Percentiles rank a stretch among this genome's conserved stretches.
Conservation (phyloP, 192 early-diverging fungal species). For the Coemansia sp. region DNA sequence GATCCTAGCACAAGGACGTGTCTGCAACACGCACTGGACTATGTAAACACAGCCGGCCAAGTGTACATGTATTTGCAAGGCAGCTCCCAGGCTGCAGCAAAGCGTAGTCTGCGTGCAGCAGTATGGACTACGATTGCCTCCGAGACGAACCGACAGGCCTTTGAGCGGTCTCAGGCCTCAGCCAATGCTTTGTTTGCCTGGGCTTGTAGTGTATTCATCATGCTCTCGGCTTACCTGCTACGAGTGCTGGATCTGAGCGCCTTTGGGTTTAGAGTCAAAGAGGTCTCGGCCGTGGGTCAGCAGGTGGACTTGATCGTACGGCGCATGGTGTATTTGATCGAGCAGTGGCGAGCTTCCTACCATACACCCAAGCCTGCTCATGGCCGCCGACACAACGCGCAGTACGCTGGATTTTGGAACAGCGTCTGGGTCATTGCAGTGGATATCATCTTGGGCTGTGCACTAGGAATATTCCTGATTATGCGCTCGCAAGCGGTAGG, state of each 20-base stretch:
- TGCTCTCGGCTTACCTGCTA: slow-evolving; percentile 61
- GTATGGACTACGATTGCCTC: slow-evolving; percentile 12
- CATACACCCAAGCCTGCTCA: slow-evolving; percentile 60
- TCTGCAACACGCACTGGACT: slow-evolving; percentile 34
- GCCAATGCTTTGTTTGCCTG: slow-evolving; percentile 13
- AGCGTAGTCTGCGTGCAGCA: neutral
- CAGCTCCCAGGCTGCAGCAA: neutral
- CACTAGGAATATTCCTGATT: slow-evolving; percentile 74
- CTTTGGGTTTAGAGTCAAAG: slow-evolving; percentile 63
- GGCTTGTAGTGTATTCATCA: slow-evolving; percentile 54
- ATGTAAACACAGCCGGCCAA: slow-evolving; percentile 34
- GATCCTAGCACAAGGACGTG: neutral
- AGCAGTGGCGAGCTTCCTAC: slow-evolving; percentile 72
- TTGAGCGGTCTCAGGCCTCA: neutral
- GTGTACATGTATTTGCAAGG: slow-evolving; percentile 31
- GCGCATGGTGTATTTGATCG: slow-evolving; percentile 85
- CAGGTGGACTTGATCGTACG: slow-evolving; percentile 90
- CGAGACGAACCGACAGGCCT: neutral
- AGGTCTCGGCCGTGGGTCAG: slow-evolving; percentile 77
- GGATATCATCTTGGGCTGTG: slow-evolving; percentile 86
- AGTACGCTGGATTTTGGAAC: slow-evolving; percentile 84
- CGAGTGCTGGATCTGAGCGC: slow-evolving; percentile 65
- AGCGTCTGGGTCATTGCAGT: slow-evolving; percentile 95
- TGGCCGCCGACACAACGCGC: slow-evolving; percentile 38
- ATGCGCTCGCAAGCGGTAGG: slow-evolving; percentile 64